Evolutionary conservation across 2,329 filamentous ascomycete species (phyloP), one percentile per base, ranked within the genome.

Genomic region (Neurospora crassa): DNA sequence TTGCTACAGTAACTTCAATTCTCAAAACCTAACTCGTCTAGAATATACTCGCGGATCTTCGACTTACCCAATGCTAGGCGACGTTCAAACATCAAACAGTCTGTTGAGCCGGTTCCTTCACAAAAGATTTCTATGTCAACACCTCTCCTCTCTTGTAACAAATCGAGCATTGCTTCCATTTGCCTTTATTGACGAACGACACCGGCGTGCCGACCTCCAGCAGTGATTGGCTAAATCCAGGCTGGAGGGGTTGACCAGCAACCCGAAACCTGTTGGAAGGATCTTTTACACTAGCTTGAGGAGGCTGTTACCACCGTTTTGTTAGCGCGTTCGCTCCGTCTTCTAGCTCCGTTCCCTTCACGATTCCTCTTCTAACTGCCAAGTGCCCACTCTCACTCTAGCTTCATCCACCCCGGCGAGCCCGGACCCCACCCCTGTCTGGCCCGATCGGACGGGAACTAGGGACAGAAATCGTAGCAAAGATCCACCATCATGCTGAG

Each of bases 351-450:
- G 53, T 63, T 34, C 24, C 20, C 10, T 18, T 63, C 24, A 63
- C 53, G 24, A 34, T 63, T 18, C 29, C 24, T 29, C 29, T 29
- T 29, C 53, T 34, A 12, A 63, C 24, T 53, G 47, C 47, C 47
- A 63, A 63, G 24, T 63, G 7, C 24, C 53, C 53, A 34, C 70
- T 69, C 41, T 70, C 74, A 72, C 70, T 70, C 70, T 72, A 71
- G 70, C 70, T 70, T 67, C 67, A 47, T 69, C 68, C 71, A 68
- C 68, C 40, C 69, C 40, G 14, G 40, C 40, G 14, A 41, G 14
- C 40, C 40, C 63, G 53, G 40, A 40, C 68, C n/a, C n/a, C 69
- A 69, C 68, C 75, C 74, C 73, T 74, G 72, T 72, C 74, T 53
- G 69, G 70, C 73, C 67, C 71, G 75, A 74, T 76, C 72, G 74